Percentiles rank a stretch among this genome's conserved stretches.
Evolutionary conservation across 2,329 filamentous ascomycete genomes (phyloP).

Genomic region (Fusarium scirpi): DNA sequence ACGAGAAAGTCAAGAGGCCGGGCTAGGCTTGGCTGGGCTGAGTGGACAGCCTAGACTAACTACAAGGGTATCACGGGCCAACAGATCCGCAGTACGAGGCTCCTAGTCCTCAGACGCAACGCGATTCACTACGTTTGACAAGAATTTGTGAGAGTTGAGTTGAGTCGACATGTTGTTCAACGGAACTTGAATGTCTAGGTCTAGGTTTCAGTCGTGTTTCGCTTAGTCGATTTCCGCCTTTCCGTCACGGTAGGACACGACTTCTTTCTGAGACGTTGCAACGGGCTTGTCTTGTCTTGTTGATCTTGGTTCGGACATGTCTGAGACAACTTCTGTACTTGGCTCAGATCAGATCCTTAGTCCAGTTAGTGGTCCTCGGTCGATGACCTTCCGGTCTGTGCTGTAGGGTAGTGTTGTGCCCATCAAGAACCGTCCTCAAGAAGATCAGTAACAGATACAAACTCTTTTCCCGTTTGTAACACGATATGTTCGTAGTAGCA

Average conservation of each 20-base stretch:
- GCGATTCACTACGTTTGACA: conserved; percentile 32
- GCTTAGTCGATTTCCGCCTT: conserved; percentile 15
- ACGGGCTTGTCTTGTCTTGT: neutral
- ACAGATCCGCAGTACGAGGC: conserved; percentile 31
- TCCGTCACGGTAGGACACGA: conserved; percentile 10
- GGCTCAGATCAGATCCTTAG: conserved; percentile 14
- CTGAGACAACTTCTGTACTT: conserved; percentile 23
- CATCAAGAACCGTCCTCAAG: neutral
- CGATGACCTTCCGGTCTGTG: conserved; percentile 8
- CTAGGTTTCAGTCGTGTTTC: conserved; percentile 45
- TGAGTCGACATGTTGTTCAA: conserved; percentile 20
- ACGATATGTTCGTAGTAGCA: neutral
- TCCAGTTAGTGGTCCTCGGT: conserved; percentile 1
- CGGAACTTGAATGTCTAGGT: conserved; percentile 21
- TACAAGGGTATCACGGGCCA: conserved; percentile 35
- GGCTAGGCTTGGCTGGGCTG: conserved; percentile 29
- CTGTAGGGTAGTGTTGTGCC: conserved; percentile 32
- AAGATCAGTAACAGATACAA: conserved; percentile 1
- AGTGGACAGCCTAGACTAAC: conserved; percentile 32
- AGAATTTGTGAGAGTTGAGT: conserved; percentile 27
- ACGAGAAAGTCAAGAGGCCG: conserved; percentile 33
- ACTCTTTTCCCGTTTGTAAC: conserved; percentile 1
- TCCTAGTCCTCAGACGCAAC: conserved; percentile 27
- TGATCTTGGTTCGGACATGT: conserved; percentile 13
- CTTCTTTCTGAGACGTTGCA: conserved; percentile 33